Conservation (phyloP, 345 rosid genomes). For the Anacardium occidentale region DNA sequence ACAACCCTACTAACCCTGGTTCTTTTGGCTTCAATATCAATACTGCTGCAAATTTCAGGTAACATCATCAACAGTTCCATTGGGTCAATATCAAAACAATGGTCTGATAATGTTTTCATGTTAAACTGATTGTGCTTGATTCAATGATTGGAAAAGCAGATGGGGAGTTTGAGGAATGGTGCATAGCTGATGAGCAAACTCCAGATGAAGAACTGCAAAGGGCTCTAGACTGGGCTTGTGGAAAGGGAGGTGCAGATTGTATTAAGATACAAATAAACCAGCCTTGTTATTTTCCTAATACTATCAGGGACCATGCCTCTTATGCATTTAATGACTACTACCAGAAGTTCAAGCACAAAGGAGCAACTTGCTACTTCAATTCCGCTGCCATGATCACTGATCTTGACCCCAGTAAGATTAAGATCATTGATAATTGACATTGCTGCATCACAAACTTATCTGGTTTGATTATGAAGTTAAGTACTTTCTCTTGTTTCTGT, state of each 20-base stretch:
- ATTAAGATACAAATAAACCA: conserved; percentile 35
- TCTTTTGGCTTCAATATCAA: conserved; percentile 2
- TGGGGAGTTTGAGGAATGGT: conserved; percentile 55
- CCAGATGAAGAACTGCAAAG: conserved; percentile 46
- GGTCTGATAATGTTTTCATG: too few relatives aligned
- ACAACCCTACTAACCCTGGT: conserved; percentile 22
- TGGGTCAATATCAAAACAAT: too few relatives aligned
- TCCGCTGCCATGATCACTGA: conserved; percentile 56
- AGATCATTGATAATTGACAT: neutral
- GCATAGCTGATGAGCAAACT: conserved; percentile 67
- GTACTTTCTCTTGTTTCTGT: neutral
- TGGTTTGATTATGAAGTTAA: neutral
- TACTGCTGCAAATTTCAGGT: conserved; percentile 30
- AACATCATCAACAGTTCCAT: conserved; percentile 1
- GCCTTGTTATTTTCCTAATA: conserved; percentile 49
- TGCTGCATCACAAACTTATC: neutral
- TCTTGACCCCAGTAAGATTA: conserved; percentile 58
- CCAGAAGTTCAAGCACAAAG: conserved; percentile 57
- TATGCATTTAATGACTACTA: conserved; percentile 61
- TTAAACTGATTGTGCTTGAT: neutral
- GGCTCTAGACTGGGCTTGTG: conserved; percentile 68
- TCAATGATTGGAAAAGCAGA: conserved; percentile 20
- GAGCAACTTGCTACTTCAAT: conserved; percentile 64
- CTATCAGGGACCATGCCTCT: conserved; percentile 51
- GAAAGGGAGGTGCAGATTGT: conserved; percentile 62